These are phyloP conservation scores for Acanthamoeba royreba DNA, from an alignment of 208 protist species.

Conservation along the genomic window DNA sequence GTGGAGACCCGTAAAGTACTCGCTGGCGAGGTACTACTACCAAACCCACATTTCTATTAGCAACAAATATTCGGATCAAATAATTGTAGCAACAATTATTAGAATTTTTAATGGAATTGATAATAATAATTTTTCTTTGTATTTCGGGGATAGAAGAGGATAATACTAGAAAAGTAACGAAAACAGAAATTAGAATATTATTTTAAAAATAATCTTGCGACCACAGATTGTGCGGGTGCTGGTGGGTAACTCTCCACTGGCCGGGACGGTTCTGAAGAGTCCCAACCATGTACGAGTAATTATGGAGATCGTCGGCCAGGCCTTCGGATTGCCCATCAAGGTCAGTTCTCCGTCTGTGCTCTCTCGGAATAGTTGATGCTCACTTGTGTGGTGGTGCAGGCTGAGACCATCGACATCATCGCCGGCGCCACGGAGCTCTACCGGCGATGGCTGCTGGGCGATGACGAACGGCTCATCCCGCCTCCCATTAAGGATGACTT, in stretches of 20 bases:
- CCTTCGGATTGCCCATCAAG: conserved; percentile 2
- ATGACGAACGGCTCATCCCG: background rate
- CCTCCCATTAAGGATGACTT: background rate
- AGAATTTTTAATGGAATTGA: no score
- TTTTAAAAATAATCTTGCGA: background rate
- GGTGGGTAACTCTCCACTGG: background rate
- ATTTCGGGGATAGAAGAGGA: background rate
- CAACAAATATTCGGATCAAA: no score
- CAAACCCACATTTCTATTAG: no score
- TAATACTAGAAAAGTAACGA: background rate
- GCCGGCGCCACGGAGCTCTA: conserved; percentile 32
- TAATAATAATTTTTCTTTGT: background rate
- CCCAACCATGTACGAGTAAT: background rate
- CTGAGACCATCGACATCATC: background rate
- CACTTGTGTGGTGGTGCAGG: background rate
- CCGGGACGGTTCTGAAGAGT: background rate
- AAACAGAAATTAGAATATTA: background rate
- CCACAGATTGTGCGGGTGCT: background rate
- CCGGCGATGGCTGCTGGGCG: background rate
- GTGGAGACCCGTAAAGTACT: background rate
- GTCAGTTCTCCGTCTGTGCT: background rate
- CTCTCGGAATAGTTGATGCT: background rate
- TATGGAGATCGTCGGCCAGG: background rate
- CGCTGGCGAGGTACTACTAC: background rate
- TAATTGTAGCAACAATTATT: no score